A percentile compares a stretch with the other conserved stretches of the same genome.
These are phyloP conservation scores for Rhizopogon roseolus DNA, from an alignment of 768 basidiomycete genomes.

Conservation along the genomic window DNA sequence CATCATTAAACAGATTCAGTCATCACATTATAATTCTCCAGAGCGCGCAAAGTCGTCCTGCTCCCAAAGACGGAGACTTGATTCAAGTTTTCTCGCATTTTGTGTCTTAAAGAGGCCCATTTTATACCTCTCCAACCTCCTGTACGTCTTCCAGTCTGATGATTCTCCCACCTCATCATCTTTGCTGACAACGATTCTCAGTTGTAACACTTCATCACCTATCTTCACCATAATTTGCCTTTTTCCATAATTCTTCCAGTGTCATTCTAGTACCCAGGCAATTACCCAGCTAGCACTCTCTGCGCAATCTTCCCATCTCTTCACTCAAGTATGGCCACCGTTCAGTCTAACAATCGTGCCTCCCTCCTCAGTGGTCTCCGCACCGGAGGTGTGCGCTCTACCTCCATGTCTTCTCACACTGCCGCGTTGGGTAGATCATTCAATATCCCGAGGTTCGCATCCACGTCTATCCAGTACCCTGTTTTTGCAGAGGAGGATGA, in stretches of 20 bases:
- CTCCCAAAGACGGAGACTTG: slow-evolving; percentile 6
- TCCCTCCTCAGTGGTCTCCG: slow-evolving; percentile 86
- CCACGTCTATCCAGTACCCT: slow-evolving; percentile 36
- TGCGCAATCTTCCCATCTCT: slow-evolving; percentile 10
- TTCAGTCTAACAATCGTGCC: slow-evolving; percentile 57
- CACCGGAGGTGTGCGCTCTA: slow-evolving; percentile 85
- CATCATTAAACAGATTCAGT: background rate
- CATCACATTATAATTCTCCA: slow-evolving; percentile 16
- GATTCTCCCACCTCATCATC: background rate
- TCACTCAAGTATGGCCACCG: slow-evolving; percentile 34
- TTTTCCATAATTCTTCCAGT: slow-evolving; percentile 23
- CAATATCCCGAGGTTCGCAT: slow-evolving; percentile 54
- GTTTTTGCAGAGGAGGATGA: slow-evolving; percentile 50
- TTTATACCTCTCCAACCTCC: slow-evolving; percentile 9
- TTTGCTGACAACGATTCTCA: background rate
- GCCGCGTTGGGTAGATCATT: slow-evolving; percentile 60
- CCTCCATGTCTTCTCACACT: slow-evolving; percentile 59
- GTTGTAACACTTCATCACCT: slow-evolving; percentile 13
- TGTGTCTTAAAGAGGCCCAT: slow-evolving; percentile 9
- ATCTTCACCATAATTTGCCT: slow-evolving; percentile 22
- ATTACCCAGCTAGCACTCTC: slow-evolving; percentile 4
- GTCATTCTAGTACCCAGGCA: slow-evolving; percentile 8
- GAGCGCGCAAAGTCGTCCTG: slow-evolving; percentile 5
- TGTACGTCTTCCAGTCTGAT: background rate
- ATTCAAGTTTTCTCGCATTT: background rate